These are phyloP conservation scores for Aureobasidium sp. DNA, from an alignment of 2,329 filamentous ascomycete genomes.

Conservation along the genomic window DNA sequence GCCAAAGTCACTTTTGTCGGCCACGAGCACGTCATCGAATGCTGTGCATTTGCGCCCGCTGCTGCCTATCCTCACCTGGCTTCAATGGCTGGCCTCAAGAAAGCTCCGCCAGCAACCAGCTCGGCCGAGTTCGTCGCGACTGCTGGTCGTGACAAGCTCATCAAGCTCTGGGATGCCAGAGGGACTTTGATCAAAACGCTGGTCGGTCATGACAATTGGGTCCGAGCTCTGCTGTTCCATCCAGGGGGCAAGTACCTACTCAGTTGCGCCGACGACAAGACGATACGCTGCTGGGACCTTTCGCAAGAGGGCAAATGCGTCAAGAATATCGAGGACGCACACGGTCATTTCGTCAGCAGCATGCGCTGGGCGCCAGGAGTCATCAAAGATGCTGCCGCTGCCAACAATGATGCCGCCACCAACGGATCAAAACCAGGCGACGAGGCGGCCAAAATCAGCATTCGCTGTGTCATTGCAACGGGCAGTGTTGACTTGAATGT, in stretches of 20 bases:
- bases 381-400: constrained; percentile 49
- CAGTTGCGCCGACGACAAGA: constrained; percentile 83
- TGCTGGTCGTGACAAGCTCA: constrained; percentile 82
- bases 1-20: constrained; percentile 73
- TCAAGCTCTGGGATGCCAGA: constrained; percentile 80
- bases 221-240: constrained; percentile 79
- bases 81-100: constrained; percentile 72
- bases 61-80: constrained; percentile 72
- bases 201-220: constrained; percentile 89
- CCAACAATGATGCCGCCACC: constrained; percentile 28
- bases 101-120: constrained; percentile 64
- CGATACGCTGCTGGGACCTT: constrained; percentile 88
- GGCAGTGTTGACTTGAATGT: constrained; percentile 78
- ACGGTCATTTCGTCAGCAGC: constrained; percentile 79
- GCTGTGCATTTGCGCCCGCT: constrained; percentile 78
- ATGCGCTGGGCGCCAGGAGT: constrained; percentile 80
- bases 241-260: constrained; percentile 87
- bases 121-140: constrained; percentile 85
- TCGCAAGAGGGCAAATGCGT: constrained; percentile 85
- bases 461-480: constrained; percentile 80
- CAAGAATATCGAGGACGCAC: constrained; percentile 68
- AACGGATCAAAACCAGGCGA: constrained; percentile 29
- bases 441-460: constrained; percentile 51
- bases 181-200: constrained; percentile 81
- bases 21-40: constrained; percentile 81